Evolutionary conservation across 768 basidiomycete genomes (phyloP).

Genomic region (Collybiopsis confluens): DNA sequence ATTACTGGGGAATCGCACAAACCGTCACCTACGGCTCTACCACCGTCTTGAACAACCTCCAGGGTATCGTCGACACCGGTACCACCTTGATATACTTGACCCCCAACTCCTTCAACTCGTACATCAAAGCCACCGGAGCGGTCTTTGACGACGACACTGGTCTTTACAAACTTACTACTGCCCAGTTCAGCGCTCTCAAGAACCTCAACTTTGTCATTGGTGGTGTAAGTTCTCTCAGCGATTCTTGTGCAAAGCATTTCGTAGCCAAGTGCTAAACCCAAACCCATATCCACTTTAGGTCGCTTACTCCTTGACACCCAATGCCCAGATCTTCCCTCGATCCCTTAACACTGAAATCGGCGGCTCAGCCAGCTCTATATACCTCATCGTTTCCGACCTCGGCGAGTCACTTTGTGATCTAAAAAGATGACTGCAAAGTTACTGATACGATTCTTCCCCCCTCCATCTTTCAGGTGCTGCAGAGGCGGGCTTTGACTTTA

Average conservation of each 20-base stretch:
- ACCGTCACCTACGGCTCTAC: constrained; percentile 47
- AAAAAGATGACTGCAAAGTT: too few species aligned
- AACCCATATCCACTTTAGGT: constrained; percentile 8
- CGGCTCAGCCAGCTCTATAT: constrained; percentile 24
- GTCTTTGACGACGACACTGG: constrained; percentile 35
- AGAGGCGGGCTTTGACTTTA: constrained; percentile 50
- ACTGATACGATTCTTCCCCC: too few species aligned
- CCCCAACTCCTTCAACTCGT: constrained; percentile 39
- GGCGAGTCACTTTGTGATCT: constrained; percentile 20
- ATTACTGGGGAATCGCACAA: constrained; percentile 62
- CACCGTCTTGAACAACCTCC: constrained; percentile 39
- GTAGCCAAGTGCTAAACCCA: too few species aligned
- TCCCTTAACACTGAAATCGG: constrained; percentile 30
- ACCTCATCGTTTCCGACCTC: constrained; percentile 32
- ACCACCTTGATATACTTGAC: constrained; percentile 50
- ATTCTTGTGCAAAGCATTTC: too few species aligned
- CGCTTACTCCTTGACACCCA: constrained; percentile 35
- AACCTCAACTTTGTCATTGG: constrained; percentile 54
- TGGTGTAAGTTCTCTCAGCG: constrained; percentile 32
- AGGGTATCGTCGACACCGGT: constrained; percentile 61
- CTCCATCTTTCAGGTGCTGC: constrained; percentile 10
- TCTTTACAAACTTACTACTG: constrained; percentile 45
- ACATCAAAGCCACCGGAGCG: constrained; percentile 39
- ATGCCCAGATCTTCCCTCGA: constrained; percentile 37
- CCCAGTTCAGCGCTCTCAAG: constrained; percentile 49